Base-by-base conservation (phyloP, 306 rosid genomes). In the Canavalia ensiformis region DNA sequence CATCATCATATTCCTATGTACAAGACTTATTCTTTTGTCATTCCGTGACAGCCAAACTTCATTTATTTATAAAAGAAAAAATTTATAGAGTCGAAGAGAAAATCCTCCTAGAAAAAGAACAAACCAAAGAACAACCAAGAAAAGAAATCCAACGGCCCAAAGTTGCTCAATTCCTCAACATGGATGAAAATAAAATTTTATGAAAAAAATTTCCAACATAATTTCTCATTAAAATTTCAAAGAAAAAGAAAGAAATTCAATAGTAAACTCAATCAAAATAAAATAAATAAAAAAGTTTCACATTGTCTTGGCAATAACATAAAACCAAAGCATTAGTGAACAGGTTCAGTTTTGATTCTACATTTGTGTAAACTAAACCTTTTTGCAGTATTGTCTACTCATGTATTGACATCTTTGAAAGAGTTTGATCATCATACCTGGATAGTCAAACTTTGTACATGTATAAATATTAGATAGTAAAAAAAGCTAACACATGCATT, bases 371-470 rank as follows among this genome's bases (percentile, higher is more conserved):
- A 5, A 39, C 42, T 65, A 47, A 47, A 30, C 4, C 12, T 69
- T 6, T 39, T 47, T 44, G 6, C 42, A 30, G 8, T 30, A 46
- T 31, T 30, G 11, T 69, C 44, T 28, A 46, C 74, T 46, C 25
- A 46, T 29, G 67, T 58, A 57, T 45, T 41, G 34, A 35, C 68
- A 74, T 10, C 29, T 2, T 10, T 11, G 7, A 29, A 74, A 58
- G 33, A 30, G 45, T 42, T 31, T 58, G 28, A 12, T 49, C 7
- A 42, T 30, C 42, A 29, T 13, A 49, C 63, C 35, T 3, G 54
- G 35, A 35, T 41, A 58, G 29, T 58, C 51, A 34, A 75, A 44
- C 60, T n/a, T 79, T 39, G 7, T 69, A 79, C 46, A 29, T 13
- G 41, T 64, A 35, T 41, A 35, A n/a, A 72, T 52, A 8, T 49